Evolutionary conservation across 2,329 filamentous ascomycete genomes (phyloP).

Genomic region (Dactylellina sp.): DNA sequence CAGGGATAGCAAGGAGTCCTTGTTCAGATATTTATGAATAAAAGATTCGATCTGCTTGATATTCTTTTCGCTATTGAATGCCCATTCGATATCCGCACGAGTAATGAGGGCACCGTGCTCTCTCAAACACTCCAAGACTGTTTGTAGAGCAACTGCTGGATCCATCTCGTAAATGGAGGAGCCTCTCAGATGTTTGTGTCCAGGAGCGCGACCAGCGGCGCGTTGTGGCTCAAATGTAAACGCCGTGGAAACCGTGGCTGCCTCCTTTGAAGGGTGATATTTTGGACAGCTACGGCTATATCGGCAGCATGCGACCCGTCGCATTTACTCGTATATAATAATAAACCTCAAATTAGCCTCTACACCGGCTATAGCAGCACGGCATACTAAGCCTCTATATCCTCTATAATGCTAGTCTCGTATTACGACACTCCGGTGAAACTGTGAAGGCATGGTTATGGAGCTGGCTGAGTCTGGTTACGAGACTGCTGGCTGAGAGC

Average conservation of each 20-base stretch:
- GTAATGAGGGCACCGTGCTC: slow-evolving; percentile 66
- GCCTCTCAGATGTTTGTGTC: not conserved
- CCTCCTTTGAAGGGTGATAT: not conserved
- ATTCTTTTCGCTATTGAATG: slow-evolving; percentile 66
- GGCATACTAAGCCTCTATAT: not conserved
- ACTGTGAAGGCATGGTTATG: no score
- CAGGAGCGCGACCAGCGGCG: not conserved
- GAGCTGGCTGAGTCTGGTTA: no score
- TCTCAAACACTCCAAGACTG: slow-evolving; percentile 65
- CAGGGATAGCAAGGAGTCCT: slow-evolving; percentile 66
- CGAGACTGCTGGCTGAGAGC: no score
- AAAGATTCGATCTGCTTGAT: slow-evolving; percentile 64
- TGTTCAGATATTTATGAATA: slow-evolving; percentile 67
- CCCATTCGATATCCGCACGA: slow-evolving; percentile 66
- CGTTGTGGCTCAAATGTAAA: slow-evolving; percentile 48
- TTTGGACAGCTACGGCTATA: not conserved
- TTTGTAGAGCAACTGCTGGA: slow-evolving; percentile 61
- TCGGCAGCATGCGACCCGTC: not conserved
- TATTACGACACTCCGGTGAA: no score
- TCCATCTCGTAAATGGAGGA: slow-evolving; percentile 30
- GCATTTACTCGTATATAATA: not conserved
- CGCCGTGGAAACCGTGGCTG: not conserved
- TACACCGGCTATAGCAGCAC: not conserved
- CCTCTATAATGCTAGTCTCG: no score
- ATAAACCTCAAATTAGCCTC: not conserved